Evolutionary conservation across 1,284 basidiomycete species (phyloP), one percentile per base, ranked within the genome.

Genomic region (Tilletia caries): DNA sequence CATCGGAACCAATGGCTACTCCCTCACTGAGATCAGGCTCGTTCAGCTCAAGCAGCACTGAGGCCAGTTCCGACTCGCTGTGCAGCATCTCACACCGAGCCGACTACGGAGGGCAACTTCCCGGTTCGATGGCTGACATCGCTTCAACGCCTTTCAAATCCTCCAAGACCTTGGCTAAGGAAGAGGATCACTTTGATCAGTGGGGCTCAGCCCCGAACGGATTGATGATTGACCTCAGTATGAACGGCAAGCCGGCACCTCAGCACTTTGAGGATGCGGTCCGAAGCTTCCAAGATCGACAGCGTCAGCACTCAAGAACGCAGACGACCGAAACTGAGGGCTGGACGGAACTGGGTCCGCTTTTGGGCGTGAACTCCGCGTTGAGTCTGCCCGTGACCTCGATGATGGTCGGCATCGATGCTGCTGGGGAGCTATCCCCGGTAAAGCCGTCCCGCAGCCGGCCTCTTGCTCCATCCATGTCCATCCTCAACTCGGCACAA

Each of bases 131-230:
- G 10, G 37, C 10, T 15, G 37, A 41, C 15, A 41, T 41, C 37
- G 15, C 37, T 41, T 41, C 37, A 6, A 41, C 37, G 15, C 37
- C 37, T 41, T 41, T 41, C 37, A 41, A 15, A 15, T 41, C 37
- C 2, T 10, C 37, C 37, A 41, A 15, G 15, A 15, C 37, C 15
- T 15, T 41, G 10, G 37, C 2, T 1, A 41, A 2, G 15, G 37
- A 41, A 41, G 37, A 41, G 37, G 37, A 41, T 15, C 37, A 41
- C 13, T 54, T 54, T 29, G 52, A 54, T 29, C 52, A 54, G 23
- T 54, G 52, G 52, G 52, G 52, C n/a, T 13, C 52, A 13, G 25
- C 52, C 27, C 52, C 52, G n/a, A 54, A 23, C 27, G 52, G 52
- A 15, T 23, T 54, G 5, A 54, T 54, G 25, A 18, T 54, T 23